Evolutionary conservation across 768 basidiomycete species (phyloP).

Genomic region (Dioszegia hungarica): DNA sequence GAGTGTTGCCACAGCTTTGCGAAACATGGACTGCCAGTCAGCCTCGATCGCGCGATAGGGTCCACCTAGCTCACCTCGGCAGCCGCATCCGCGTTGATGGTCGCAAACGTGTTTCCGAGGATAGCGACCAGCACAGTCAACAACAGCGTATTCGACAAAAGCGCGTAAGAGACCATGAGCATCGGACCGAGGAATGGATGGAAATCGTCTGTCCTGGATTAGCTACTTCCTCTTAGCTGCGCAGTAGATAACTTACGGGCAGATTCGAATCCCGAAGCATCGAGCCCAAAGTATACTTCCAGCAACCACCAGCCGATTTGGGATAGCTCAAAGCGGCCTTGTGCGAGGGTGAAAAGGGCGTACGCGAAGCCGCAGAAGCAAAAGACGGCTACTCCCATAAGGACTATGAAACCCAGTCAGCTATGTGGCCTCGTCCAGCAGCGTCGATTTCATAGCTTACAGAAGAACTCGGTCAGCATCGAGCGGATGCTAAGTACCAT

Average conservation of each 20-base stretch:
- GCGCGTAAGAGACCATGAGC: slow-evolving; percentile 71
- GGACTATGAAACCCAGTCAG: slow-evolving; percentile 28
- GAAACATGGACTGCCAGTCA: slow-evolving; percentile 76
- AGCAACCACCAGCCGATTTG: slow-evolving; percentile 93
- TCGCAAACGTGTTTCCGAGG: slow-evolving; percentile 89
- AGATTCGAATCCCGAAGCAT: slow-evolving; percentile 79
- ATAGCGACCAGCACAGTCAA: slow-evolving; percentile 64
- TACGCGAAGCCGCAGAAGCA: slow-evolving; percentile 80
- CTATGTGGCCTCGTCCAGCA: background rate
- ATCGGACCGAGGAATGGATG: slow-evolving; percentile 84
- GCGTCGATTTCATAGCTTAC: slow-evolving; percentile 14
- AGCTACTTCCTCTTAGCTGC: background rate
- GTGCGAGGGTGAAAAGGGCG: slow-evolving; percentile 82
- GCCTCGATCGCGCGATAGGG: too few relatives aligned
- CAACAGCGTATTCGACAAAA: slow-evolving; percentile 84
- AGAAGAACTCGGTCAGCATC: slow-evolving; percentile 81
- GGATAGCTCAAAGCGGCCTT: slow-evolving; percentile 48
- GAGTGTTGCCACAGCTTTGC: slow-evolving; percentile 86
- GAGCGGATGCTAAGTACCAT: slow-evolving; percentile 60
- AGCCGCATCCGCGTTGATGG: slow-evolving; percentile 84
- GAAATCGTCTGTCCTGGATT: slow-evolving; percentile 61
- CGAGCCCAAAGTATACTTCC: slow-evolving; percentile 80
- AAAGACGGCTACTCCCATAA: slow-evolving; percentile 48
- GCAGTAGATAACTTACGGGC: slow-evolving; percentile 59
- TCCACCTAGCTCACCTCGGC: slow-evolving; percentile 83